Percentiles rank a stretch among this genome's conserved stretches.
Conservation (phyloP, 805 yeast genomes). For the Lachancea quebecensis region DNA sequence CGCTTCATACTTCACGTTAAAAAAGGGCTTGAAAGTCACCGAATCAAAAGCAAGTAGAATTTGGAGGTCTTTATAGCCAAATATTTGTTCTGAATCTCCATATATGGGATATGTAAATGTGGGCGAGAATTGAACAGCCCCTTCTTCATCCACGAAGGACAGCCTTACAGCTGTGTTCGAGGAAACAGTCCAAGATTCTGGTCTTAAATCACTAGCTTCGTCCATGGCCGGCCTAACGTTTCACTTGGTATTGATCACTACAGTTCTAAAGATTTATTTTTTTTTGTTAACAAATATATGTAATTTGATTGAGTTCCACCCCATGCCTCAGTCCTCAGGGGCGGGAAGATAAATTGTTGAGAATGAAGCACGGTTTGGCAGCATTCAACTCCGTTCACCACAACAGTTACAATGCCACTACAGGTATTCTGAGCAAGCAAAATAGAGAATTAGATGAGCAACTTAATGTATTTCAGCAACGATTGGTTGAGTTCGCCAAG, state of each 20-base stretch:
- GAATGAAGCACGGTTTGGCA: conserved; percentile 37
- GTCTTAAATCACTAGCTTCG: conserved; percentile 35
- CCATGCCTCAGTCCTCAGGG: too few relatives aligned
- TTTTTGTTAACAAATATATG: background rate
- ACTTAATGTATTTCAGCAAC: conserved; percentile 67
- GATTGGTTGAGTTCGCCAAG: conserved; percentile 65
- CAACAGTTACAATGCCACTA: conserved; percentile 13
- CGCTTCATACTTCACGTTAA: conserved; percentile 49
- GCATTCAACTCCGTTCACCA: conserved; percentile 34
- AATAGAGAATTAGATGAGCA: conserved; percentile 61
- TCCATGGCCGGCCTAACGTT: background rate
- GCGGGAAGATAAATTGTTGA: background rate
- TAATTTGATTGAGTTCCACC: background rate
- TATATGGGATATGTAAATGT: conserved; percentile 85
- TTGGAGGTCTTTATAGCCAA: conserved; percentile 68
- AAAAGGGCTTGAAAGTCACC: conserved; percentile 62
- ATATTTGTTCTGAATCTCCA: conserved; percentile 85
- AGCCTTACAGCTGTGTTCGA: conserved; percentile 63
- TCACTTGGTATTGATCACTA: too few relatives aligned
- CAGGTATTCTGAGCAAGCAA: conserved; percentile 39
- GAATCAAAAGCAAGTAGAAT: conserved; percentile 70
- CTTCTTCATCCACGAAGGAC: conserved; percentile 51
- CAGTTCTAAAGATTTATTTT: background rate
- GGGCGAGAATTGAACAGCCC: conserved; percentile 64
- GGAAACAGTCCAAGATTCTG: conserved; percentile 69